phyloP scores from a whole-genome alignment of 1,284 basidiomycete species.

The Agroathelia rolfsii region DNA sequence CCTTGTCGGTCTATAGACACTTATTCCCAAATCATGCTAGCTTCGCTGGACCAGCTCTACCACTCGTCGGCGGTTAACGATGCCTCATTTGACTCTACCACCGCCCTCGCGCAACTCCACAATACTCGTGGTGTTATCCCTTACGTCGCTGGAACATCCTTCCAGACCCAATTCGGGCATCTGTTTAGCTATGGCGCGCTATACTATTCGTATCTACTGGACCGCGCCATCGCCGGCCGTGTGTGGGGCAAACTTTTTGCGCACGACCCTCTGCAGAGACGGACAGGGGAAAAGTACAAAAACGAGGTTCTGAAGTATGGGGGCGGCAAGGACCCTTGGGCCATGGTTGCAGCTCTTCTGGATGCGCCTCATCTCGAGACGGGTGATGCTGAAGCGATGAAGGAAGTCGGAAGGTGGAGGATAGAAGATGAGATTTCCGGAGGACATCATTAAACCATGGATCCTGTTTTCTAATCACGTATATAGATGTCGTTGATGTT shows the following conservation, averaged over 20 bases:
- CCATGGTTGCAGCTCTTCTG: slow-evolving; percentile 77
- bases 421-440: slow-evolving; percentile 58
- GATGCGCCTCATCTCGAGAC: slow-evolving; percentile 47
- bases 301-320: slow-evolving; percentile 70
- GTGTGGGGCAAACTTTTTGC: slow-evolving; percentile 80
- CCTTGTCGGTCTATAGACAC: slow-evolving; percentile 77
- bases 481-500: slow-evolving; percentile 14
- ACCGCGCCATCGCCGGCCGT: slow-evolving; percentile 87
- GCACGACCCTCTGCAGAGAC: slow-evolving; percentile 49
- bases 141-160: slow-evolving; percentile 73
- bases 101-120: slow-evolving; percentile 53
- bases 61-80: slow-evolving; percentile 63
- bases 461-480: slow-evolving; percentile 6
- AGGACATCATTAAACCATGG: slow-evolving; percentile 24
- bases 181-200: slow-evolving; percentile 95
- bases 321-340: slow-evolving; percentile 91
- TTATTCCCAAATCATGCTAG: slow-evolving; percentile 86
- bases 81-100: slow-evolving; percentile 62
- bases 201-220: slow-evolving; percentile 96
- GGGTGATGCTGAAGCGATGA: slow-evolving; percentile 81
- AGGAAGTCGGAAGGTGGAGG: slow-evolving; percentile 79
- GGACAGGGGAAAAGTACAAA: slow-evolving; percentile 74
- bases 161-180: slow-evolving; percentile 94
- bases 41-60: slow-evolving; percentile 83
- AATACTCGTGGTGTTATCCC: slow-evolving; percentile 72